A percentile compares a stretch with the other conserved stretches of the same genome.
Conservation (phyloP, 2,329 filamentous ascomycete species). For the Talaromyces sp. region DNA sequence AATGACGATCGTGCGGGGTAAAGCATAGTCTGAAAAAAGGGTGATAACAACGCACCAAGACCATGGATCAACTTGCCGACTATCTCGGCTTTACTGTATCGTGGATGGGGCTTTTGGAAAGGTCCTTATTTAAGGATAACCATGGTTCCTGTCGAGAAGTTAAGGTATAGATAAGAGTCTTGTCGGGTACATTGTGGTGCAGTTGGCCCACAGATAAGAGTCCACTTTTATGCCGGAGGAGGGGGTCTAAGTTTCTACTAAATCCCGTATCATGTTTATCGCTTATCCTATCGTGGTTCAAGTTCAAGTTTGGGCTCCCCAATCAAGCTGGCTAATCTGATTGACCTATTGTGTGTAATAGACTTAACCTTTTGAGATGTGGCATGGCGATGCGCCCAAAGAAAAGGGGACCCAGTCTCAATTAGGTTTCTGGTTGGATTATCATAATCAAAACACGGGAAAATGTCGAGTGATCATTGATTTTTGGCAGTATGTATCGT, state of each 20-base stretch:
- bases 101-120: neutral
- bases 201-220: neutral
- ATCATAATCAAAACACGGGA: neutral
- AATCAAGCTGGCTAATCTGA: neutral
- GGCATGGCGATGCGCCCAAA: no score
- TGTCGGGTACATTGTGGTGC: neutral
- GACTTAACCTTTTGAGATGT: no score
- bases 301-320: no score
- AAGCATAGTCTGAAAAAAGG: constrained; percentile 10
- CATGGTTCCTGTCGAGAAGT: neutral
- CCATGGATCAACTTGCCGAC: neutral
- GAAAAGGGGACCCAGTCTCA: no score
- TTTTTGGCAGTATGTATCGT: no score
- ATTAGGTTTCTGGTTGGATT: neutral
- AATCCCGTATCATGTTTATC: constrained; percentile 6
- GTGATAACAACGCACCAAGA: constrained; percentile 4
- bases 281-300: neutral
- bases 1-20: constrained; percentile 31
- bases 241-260: neutral
- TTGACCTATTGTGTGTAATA: neutral
- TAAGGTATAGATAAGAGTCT: neutral
- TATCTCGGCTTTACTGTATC: neutral
- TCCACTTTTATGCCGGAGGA: neutral
- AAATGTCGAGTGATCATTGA: neutral
- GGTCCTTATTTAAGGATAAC: neutral